phyloP scores from a whole-genome alignment of 495 filamentous ascomycete genomes.

The Melanomma pulvis-pyrius region DNA sequence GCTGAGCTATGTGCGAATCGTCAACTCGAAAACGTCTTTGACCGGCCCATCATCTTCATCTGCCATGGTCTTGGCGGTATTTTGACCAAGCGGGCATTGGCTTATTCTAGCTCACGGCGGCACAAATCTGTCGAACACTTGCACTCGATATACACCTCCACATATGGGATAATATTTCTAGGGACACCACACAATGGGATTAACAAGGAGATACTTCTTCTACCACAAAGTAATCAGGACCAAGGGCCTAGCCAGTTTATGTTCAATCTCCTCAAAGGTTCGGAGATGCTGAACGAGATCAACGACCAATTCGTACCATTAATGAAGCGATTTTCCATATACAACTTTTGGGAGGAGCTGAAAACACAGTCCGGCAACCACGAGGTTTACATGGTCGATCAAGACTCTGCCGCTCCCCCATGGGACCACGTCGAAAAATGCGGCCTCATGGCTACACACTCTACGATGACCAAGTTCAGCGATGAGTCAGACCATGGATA shows the following conservation, averaged over 20 bases:
- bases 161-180: slow-evolving; percentile 27
- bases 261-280: slow-evolving; percentile 36
- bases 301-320: slow-evolving; percentile 51
- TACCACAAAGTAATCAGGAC: slow-evolving; percentile 12
- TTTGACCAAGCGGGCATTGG: slow-evolving; percentile 20
- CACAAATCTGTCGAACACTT: slow-evolving; percentile 6
- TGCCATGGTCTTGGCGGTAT: slow-evolving; percentile 29
- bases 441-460: slow-evolving; percentile 16
- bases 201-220: slow-evolving; percentile 22
- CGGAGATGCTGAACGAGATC: slow-evolving; percentile 50
- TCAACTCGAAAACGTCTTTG: slow-evolving; percentile 6
- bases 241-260: slow-evolving; percentile 29
- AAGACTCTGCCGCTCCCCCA: slow-evolving; percentile 41
- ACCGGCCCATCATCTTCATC: slow-evolving; percentile 29
- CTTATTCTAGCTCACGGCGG: slow-evolving; percentile 11
- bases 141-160: slow-evolving; percentile 15
- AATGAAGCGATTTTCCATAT: slow-evolving; percentile 49
- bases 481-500: slow-evolving; percentile 1
- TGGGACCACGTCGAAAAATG: slow-evolving; percentile 20
- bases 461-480: slow-evolving; percentile 23
- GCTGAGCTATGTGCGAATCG: slow-evolving; percentile 21
- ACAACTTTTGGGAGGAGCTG: slow-evolving; percentile 53
- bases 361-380: slow-evolving; percentile 20
- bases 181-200: slow-evolving; percentile 35
- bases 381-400: slow-evolving; percentile 44